A percentile compares a stretch with the other conserved stretches of the same genome.
Conservation (phyloP, 495 filamentous ascomycete species). For the Hyaloscypha bicolor region DNA sequence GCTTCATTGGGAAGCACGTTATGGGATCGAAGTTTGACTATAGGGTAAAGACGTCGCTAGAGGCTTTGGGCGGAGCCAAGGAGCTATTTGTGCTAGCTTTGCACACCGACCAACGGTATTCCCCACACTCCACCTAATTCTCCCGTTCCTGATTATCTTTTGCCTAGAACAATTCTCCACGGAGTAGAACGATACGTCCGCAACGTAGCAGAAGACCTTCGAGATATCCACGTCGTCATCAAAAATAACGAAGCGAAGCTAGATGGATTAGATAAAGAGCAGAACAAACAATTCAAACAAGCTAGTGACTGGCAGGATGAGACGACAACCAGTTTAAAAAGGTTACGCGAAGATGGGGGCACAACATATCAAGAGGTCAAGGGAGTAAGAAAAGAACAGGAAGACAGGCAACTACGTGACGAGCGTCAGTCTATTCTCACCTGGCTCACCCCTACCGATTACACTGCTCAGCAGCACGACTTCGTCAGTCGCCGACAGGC, state of each 20-base stretch:
- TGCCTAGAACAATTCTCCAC: slow-evolving; percentile 14
- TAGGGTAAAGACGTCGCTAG: slow-evolving; percentile 15
- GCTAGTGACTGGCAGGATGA: slow-evolving; percentile 7
- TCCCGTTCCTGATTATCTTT: slow-evolving; percentile 18
- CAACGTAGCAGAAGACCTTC: slow-evolving; percentile 20
- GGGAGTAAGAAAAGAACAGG: slow-evolving; percentile 21
- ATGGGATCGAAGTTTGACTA: slow-evolving; percentile 18
- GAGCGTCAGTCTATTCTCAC: slow-evolving; percentile 3
- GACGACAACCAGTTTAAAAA: slow-evolving; percentile 12
- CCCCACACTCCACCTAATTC: neutral
- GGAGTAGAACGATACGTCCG: slow-evolving; percentile 20
- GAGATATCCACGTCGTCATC: slow-evolving; percentile 13
- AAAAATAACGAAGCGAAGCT: slow-evolving; percentile 19
- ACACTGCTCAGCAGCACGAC: slow-evolving; percentile 39
- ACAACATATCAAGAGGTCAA: slow-evolving; percentile 23
- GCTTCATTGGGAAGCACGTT: slow-evolving; percentile 18
- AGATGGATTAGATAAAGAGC: slow-evolving; percentile 8
- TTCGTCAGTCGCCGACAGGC: slow-evolving; percentile 37
- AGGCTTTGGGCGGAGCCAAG: slow-evolving; percentile 21
- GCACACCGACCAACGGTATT: slow-evolving; percentile 16
- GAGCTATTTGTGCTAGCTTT: slow-evolving; percentile 21
- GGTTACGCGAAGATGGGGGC: slow-evolving; percentile 10
- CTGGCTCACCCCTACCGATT: slow-evolving; percentile 29
- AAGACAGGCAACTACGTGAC: slow-evolving; percentile 1
- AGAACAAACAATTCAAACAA: slow-evolving; percentile 14